Conservation (phyloP, 2,329 filamentous ascomycete species). For the Phialophora macrospora region DNA sequence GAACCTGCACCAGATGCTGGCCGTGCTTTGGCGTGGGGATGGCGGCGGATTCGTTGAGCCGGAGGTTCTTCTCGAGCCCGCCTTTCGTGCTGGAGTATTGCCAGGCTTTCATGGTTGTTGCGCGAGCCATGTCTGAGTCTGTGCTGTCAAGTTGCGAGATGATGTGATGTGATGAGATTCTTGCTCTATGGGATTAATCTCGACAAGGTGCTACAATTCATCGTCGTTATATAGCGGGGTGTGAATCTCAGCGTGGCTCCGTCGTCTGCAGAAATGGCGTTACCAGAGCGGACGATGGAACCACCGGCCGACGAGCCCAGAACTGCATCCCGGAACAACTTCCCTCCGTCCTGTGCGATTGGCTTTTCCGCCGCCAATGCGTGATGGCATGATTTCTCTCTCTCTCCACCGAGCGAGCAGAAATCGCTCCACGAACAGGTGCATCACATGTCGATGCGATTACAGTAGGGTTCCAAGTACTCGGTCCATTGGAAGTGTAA, state of each 20-base stretch:
- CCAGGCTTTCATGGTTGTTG: constrained; percentile 62
- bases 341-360: not conserved
- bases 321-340: not conserved
- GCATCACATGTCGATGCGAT: not conserved
- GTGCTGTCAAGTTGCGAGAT: not conserved
- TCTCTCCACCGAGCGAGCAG: not conserved
- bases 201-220: not conserved
- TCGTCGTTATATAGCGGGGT: not conserved
- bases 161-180: too few species aligned
- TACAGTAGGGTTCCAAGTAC: too few species aligned
- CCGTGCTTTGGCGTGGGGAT: constrained; percentile 43
- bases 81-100: constrained; percentile 55
- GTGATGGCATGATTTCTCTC: not conserved
- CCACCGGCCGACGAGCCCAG: not conserved
- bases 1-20: constrained; percentile 61
- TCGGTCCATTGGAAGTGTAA: too few species aligned
- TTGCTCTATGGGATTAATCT: not conserved
- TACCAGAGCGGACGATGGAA: not conserved
- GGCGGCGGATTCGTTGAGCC: constrained; percentile 51
- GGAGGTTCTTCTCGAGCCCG: constrained; percentile 60
- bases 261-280: not conserved
- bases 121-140: constrained; percentile 12
- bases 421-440: not conserved
- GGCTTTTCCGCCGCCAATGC: not conserved
- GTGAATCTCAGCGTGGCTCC: not conserved